Base-by-base conservation (phyloP, 768 basidiomycete genomes). In the Boletus bicolor region DNA sequence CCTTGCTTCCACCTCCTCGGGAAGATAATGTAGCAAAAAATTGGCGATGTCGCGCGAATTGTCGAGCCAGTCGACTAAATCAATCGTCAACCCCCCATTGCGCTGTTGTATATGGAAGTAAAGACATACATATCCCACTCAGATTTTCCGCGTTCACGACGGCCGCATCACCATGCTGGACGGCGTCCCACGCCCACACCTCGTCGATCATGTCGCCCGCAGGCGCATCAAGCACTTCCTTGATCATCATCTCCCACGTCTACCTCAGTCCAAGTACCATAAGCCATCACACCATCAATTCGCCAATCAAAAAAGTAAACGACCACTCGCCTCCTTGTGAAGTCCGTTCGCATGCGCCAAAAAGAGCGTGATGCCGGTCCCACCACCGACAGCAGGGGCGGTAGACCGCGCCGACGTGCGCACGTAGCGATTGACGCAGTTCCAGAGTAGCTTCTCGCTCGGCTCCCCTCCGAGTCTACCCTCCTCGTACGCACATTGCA, bases 281-380 rank as follows among this genome's bases (percentile, higher is more conserved):
- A 0, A 52, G 41, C 3, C 10, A 32, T 38, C 48, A 39, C 9
- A 12, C 3, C 21, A 9, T 26, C 39, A 12, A 39, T 17, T 38
- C 38, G 6, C 10, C 21, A 28, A 1, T 32, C 3, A 10, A 4
- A n/a, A 30, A 43, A 5, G 4, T 12, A 37, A 36, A 58, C 1
- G 4, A 46, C n/a, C 17, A 58, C 81, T 46, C 51, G 84, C 90
- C 83, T 95, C 92, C 68, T 94, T 95, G 45, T 82, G 83, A 62
- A 95, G 87, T 1, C 94, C 93, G 69, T 91, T 95, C 3, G 91
- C 91, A 68, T 95, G 93, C 4, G 83, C 82, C 45, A 90, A 75
- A 58, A 94, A 80, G 49, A 95, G 70, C 0, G 91, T 95, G 10
- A 89, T 0, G 1, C 61, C 48, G 0, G 32, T 1, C n/a, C 14